Conservation (phyloP, 768 basidiomycete genomes). For the Hygrocybe punicea region DNA sequence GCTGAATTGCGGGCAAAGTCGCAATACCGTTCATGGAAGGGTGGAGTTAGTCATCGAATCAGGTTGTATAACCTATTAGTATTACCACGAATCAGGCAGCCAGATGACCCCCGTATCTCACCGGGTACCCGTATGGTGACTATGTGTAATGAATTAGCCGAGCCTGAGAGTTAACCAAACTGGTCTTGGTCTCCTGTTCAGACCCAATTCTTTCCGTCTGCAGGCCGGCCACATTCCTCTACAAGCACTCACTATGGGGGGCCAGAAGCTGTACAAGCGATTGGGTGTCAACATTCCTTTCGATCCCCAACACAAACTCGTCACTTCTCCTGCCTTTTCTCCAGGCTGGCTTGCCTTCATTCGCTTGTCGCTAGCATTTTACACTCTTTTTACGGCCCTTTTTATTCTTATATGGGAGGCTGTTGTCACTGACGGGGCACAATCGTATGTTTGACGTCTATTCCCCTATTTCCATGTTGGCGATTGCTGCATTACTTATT, state of each 20-base stretch:
- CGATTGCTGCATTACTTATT: not conserved
- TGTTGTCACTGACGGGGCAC: slow-evolving; percentile 27
- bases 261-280: not conserved
- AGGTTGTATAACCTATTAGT: too few relatives aligned
- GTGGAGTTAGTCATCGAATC: too few relatives aligned
- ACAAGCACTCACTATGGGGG: not conserved
- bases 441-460: slow-evolving; percentile 38
- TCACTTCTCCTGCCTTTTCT: slow-evolving; percentile 50
- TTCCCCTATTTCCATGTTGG: slow-evolving; percentile 1
- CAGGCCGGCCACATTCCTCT: too few relatives aligned
- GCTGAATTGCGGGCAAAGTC: too few relatives aligned
- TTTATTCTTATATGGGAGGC: slow-evolving; percentile 37
- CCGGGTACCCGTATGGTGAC: too few relatives aligned
- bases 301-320: slow-evolving; percentile 37
- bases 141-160: too few relatives aligned
- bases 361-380: slow-evolving; percentile 49
- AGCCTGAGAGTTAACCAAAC: too few relatives aligned
- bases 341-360: slow-evolving; percentile 43
- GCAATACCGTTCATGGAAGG: too few relatives aligned
- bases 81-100: too few relatives aligned
- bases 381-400: slow-evolving; percentile 43
- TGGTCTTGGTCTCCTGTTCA: too few relatives aligned
- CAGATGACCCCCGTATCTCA: too few relatives aligned
- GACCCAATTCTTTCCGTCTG: too few relatives aligned
- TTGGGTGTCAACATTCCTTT: slow-evolving; percentile 19